A percentile compares a stretch with the other conserved stretches of the same genome.
Evolutionary conservation across 176 grass and related monocot species (phyloP).

Genomic region (Triticum urartu): DNA sequence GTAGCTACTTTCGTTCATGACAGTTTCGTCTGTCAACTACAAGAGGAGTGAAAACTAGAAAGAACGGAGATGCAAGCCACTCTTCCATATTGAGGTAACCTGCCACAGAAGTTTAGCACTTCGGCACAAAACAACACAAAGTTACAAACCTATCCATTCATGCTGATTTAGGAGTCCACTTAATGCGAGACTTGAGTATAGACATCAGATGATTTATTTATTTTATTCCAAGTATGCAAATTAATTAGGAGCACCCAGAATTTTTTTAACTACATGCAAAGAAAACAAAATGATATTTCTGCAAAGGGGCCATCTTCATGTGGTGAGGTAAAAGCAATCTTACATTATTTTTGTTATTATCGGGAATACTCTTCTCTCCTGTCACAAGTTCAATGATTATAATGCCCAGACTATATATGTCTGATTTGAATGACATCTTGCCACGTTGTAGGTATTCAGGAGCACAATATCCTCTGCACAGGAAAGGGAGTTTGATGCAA

Average conservation of each 20-base stretch:
- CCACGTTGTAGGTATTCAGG: too few species aligned
- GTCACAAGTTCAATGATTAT: background rate
- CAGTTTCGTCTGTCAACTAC: background rate
- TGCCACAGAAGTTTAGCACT: background rate
- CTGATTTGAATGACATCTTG: too few species aligned
- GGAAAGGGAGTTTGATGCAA: too few species aligned
- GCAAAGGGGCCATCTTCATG: background rate
- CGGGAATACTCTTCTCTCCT: background rate
- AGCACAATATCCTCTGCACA: too few species aligned
- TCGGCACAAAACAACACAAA: background rate
- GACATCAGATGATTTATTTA: background rate
- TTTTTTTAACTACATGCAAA: background rate
- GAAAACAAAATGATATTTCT: background rate
- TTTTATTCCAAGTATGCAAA: background rate
- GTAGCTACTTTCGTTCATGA: background rate
- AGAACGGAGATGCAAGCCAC: background rate
- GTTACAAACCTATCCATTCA: background rate
- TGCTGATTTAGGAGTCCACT: background rate
- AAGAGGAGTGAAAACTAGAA: background rate
- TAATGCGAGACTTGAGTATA: background rate
- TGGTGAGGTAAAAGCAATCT: background rate
- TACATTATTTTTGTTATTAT: background rate
- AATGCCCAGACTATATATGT: background rate
- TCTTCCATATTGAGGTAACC: background rate
- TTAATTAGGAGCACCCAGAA: background rate